Base-by-base conservation (phyloP, 768 basidiomycete species). In the Mycena galericulata region DNA sequence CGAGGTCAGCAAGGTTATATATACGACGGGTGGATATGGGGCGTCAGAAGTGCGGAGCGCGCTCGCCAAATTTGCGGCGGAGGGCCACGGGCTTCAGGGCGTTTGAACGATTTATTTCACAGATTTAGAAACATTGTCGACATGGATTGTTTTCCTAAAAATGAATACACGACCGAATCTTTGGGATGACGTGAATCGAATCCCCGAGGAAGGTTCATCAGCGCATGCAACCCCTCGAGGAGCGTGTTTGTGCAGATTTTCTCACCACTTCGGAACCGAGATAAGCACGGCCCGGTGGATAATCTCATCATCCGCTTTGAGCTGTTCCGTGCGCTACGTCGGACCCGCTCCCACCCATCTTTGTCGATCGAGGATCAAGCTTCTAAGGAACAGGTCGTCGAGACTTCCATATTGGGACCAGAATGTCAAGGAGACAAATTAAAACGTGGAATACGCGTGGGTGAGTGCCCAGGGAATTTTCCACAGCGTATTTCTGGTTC, bases 1-100 rank as follows among this genome's bases (percentile, higher is more conserved):
- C 76, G 87, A 93, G 76, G 78, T 91, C 47, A 93, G 92, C 81
- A 87, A 87, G 40, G 92, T 96, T 70, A 79, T 91, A 38, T 97
- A 68, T 59, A 68, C 66, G 30, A 60, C 66, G 22, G 69, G 59
- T 4, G 54, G 58, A 11, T 36, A 47, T 56, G 14, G 51, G 22
- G 38, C 61, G 47, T n/a, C 45, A 17, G 65, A 71, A 51, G 70
- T 71, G 43, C 61, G 70, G 51, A n/a, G 34, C 20, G 32, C 29
- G 40, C 65, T 71, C 1, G 65, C 65, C 26, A 53, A 50, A 29
- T 66, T 66, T 32, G 69, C 60, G 43, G 53, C 60, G 18, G 64
- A 56, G 11, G 53, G 34, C n/a, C 62, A 64, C 45, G 53, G 41
- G 32, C 41, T 45, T 24, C 11, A 22, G 34, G 45, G 24, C 6